Percentiles rank a stretch among this genome's conserved stretches.
phyloP scores from a whole-genome alignment of 352 stramenopile genomes.

The Globisporangium polare region DNA sequence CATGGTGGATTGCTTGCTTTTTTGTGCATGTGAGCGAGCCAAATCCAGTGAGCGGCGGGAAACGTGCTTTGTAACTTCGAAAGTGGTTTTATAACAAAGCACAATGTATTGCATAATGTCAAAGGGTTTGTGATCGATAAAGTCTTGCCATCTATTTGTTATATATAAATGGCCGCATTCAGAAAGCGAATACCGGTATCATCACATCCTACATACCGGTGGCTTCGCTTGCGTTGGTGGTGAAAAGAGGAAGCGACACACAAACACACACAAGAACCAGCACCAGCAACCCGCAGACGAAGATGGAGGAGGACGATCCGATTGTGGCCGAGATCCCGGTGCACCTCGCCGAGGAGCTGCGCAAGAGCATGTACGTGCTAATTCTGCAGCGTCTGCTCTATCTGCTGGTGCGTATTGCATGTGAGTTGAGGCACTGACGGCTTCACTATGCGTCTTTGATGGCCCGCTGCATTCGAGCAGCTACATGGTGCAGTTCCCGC shows the following conservation, averaged over 20 bases:
- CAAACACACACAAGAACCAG: neutral
- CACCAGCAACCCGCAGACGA: neutral
- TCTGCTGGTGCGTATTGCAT: neutral
- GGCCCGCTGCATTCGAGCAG: conserved; percentile 17
- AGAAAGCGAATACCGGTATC: too few relatives aligned
- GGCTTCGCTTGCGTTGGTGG: neutral
- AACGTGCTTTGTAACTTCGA: too few relatives aligned
- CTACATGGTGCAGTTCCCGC: conserved; percentile 76
- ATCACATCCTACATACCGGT: too few relatives aligned
- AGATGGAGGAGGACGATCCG: conserved; percentile 58
- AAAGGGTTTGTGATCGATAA: too few relatives aligned
- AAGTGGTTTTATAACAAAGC: too few relatives aligned
- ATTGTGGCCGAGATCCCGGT: conserved; percentile 82
- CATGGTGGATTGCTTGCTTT: conserved; percentile 11
- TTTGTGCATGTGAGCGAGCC: neutral
- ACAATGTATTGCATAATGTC: too few relatives aligned
- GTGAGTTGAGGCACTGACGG: neutral
- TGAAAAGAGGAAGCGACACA: neutral
- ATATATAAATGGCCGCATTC: too few relatives aligned
- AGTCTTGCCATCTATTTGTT: too few relatives aligned
- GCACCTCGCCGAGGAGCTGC: conserved; percentile 68
- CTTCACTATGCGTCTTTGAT: neutral
- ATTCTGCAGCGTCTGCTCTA: neutral
- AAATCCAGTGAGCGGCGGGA: conserved; percentile 2
- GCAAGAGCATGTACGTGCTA: conserved; percentile 57